Percentiles rank a stretch among this genome's conserved stretches.
Evolutionary conservation across 2,329 filamentous ascomycete species (phyloP).

Genomic region (Sclerotinia spermophila): DNA sequence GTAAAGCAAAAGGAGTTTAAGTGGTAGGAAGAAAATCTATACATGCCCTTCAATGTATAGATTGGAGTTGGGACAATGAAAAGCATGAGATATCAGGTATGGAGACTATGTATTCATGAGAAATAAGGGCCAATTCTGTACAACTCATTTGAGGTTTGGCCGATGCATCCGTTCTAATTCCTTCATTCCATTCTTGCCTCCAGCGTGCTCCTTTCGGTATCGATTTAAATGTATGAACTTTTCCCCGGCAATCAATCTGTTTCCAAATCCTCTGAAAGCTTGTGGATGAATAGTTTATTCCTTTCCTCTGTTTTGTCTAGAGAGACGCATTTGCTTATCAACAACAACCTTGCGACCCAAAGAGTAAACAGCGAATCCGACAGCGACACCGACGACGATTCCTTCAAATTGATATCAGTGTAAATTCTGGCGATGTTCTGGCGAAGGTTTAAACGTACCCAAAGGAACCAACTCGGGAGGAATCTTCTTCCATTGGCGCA

Average conservation of each 20-base stretch:
- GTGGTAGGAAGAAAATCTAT: background rate
- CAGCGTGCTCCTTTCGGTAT: background rate
- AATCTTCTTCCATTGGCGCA: conserved; percentile 84
- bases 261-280: conserved; percentile 3
- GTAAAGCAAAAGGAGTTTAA: conserved; percentile 20
- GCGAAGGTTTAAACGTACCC: conserved; percentile 55
- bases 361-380: conserved; percentile 80
- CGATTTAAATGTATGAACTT: background rate
- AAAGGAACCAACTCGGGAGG: conserved; percentile 93
- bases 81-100: conserved; percentile 9
- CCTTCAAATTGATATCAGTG: conserved; percentile 43
- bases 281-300: conserved; percentile 29
- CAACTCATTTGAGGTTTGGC: conserved; percentile 15
- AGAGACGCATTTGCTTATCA: conserved; percentile 90
- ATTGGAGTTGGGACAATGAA: background rate
- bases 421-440: conserved; percentile 18
- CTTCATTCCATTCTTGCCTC: conserved; percentile 16
- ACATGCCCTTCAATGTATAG: background rate
- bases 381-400: conserved; percentile 80
- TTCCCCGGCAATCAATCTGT: conserved; percentile 16
- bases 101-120: conserved; percentile 25
- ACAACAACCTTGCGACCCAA: conserved; percentile 74
- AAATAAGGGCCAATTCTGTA: conserved; percentile 24
- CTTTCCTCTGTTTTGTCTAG: conserved; percentile 54
- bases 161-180: conserved; percentile 8